Evolutionary conservation across 495 filamentous ascomycete species (phyloP).

Genomic region (Tuber umbilicatum): DNA sequence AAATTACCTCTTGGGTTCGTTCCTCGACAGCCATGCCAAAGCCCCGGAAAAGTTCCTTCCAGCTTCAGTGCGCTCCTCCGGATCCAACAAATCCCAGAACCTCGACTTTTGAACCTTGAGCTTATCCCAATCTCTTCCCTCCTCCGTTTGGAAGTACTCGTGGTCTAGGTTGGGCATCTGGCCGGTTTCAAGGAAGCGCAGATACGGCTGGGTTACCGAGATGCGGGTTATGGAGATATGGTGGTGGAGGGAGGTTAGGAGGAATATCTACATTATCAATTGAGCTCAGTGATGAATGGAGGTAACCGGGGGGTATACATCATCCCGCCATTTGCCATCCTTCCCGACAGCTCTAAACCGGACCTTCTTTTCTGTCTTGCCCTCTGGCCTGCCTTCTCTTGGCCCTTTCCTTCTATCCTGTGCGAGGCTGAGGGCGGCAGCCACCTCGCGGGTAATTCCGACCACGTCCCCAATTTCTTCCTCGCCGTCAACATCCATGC

Average conservation of each 20-base stretch:
- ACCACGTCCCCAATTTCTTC: slow-evolving; percentile 29
- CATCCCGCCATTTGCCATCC: slow-evolving; percentile 36
- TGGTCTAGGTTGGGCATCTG: slow-evolving; percentile 34
- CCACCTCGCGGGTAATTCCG: slow-evolving; percentile 36
- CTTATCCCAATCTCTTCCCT: slow-evolving; percentile 31
- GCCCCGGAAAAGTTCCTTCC: slow-evolving; percentile 30
- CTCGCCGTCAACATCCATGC: slow-evolving; percentile 31
- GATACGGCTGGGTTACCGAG: slow-evolving; percentile 34
- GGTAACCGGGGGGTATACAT: slow-evolving; percentile 23
- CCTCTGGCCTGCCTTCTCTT: slow-evolving; percentile 23
- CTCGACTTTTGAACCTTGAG: slow-evolving; percentile 35
- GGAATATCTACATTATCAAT: slow-evolving; percentile 31
- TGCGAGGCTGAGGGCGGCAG: slow-evolving; percentile 33
- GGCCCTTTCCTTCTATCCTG: slow-evolving; percentile 40
- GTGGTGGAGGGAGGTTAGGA: slow-evolving; percentile 38
- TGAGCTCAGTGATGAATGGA: neutral
- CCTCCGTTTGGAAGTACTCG: slow-evolving; percentile 31
- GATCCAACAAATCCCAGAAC: slow-evolving; percentile 37
- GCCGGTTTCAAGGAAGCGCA: slow-evolving; percentile 39
- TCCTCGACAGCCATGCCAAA: slow-evolving; percentile 31
- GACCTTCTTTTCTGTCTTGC: slow-evolving; percentile 37
- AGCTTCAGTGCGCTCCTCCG: slow-evolving; percentile 36
- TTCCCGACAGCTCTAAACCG: slow-evolving; percentile 34
- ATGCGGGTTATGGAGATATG: slow-evolving; percentile 36
- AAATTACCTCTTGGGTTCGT: slow-evolving; percentile 19